A percentile compares a stretch with the other conserved stretches of the same genome.
These are phyloP conservation scores for Senecio squalidus DNA, from an alignment of 140 eudicot genomes.

Conservation along the genomic window DNA sequence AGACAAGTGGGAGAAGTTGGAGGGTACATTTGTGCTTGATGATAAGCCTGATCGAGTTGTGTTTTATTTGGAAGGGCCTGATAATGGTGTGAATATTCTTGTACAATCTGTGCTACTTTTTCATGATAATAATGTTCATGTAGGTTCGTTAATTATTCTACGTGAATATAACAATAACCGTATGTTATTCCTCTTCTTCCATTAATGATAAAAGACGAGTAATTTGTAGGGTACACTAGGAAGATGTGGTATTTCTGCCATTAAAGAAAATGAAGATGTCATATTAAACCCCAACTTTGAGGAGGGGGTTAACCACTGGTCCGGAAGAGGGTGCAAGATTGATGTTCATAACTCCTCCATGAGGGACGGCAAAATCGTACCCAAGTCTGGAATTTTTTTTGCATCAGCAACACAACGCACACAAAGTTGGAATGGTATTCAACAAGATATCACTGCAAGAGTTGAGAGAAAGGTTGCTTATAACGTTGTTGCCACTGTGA, in stretches of 20 bases:
- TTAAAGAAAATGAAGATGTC: constrained; percentile 47
- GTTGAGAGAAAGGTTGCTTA: constrained; percentile 67
- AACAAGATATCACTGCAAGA: constrained; percentile 79
- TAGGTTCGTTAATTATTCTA: neutral
- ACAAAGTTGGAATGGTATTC: constrained; percentile 88
- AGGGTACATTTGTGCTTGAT: constrained; percentile 67
- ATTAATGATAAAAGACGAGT: neutral
- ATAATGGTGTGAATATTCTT: constrained; percentile 77
- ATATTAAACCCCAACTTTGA: constrained; percentile 66
- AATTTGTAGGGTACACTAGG: constrained; percentile 24
- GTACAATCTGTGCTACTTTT: constrained; percentile 46
- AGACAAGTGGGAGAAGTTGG: constrained; percentile 66
- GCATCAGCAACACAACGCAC: constrained; percentile 72
- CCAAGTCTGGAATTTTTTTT: constrained; percentile 63
- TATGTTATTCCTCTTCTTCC: no score
- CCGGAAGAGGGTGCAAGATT: constrained; percentile 88
- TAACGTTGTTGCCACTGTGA: constrained; percentile 48
- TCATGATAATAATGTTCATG: neutral
- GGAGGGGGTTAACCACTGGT: constrained; percentile 63
- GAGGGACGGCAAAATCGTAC: constrained; percentile 54
- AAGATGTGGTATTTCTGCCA: constrained; percentile 14
- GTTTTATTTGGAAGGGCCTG: constrained; percentile 84
- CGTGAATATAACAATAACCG: neutral
- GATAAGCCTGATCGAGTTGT: constrained; percentile 55
- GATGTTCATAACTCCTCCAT: constrained; percentile 45